These are phyloP conservation scores for Colletotrichum filicis DNA, from an alignment of 2,329 filamentous ascomycete genomes.

Conservation along the genomic window DNA sequence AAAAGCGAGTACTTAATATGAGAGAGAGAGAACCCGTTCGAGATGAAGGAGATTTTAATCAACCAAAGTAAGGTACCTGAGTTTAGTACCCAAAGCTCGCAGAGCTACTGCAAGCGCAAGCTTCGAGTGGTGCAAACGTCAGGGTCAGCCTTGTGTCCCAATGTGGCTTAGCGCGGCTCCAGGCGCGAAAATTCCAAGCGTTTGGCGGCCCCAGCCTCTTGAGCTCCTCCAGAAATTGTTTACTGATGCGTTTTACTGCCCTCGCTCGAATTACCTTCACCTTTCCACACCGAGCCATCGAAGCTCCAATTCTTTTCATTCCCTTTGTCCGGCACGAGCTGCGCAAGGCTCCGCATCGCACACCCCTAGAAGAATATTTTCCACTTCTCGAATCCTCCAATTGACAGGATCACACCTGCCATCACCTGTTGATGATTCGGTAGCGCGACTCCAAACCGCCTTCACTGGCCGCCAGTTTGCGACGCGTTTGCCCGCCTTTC, in stretches of 20 bases:
- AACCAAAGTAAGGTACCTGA: background rate
- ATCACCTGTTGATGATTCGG: constrained; percentile 44
- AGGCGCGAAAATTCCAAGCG: constrained; percentile 51
- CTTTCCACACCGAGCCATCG: constrained; percentile 23
- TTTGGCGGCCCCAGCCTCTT: constrained; percentile 44
- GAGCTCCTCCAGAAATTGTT: constrained; percentile 45
- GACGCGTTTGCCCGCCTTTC: constrained; percentile 30
- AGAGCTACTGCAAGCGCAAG: background rate
- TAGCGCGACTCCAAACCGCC: constrained; percentile 36
- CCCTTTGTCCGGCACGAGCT: constrained; percentile 22
- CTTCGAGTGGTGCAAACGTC: constrained; percentile 7
- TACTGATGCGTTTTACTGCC: constrained; percentile 37
- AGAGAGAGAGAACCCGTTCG: background rate
- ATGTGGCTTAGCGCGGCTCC: constrained; percentile 46
- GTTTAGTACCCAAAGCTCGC: no score
- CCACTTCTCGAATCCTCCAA: constrained; percentile 3
- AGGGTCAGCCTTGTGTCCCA: constrained; percentile 46
- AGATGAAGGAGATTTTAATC: background rate
- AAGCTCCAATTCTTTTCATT: constrained; percentile 21
- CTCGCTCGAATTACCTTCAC: constrained; percentile 27
- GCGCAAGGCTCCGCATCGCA: constrained; percentile 12
- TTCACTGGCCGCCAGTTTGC: constrained; percentile 36
- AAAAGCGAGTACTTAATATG: background rate
- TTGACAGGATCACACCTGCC: constrained; percentile 22
- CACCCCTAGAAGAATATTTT: background rate